Conservation (phyloP, 495 filamentous ascomycete species). For the Aspergillus campestris region DNA sequence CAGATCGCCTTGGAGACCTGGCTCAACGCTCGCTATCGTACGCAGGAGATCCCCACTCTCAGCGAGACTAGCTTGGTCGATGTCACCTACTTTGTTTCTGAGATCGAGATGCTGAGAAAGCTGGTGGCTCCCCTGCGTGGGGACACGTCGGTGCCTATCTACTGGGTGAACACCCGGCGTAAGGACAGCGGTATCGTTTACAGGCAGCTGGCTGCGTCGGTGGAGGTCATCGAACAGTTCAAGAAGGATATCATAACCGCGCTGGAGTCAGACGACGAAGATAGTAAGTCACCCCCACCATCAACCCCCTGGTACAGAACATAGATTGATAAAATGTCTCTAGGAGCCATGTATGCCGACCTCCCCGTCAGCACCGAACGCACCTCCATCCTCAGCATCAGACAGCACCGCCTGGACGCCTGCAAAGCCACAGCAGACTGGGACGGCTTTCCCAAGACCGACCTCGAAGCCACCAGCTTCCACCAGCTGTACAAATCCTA, state of each 20-base stretch:
- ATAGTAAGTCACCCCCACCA: conserved; percentile 5
- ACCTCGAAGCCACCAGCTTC: conserved; percentile 53
- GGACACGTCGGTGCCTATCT: conserved; percentile 4
- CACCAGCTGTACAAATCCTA: conserved; percentile 37
- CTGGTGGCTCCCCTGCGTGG: conserved; percentile 15
- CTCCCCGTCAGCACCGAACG: conserved; percentile 7
- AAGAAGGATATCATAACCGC: conserved; percentile 9
- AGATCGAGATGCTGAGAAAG: conserved; percentile 17
- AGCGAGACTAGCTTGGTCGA: conserved; percentile 5
- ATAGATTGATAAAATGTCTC: not conserved
- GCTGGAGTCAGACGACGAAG: not conserved
- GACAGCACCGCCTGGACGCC: conserved; percentile 14
- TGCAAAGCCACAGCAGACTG: conserved; percentile 18
- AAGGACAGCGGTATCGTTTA: conserved; percentile 1
- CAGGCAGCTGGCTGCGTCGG: conserved; percentile 13
- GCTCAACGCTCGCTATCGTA: conserved; percentile 6
- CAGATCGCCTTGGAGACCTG: conserved; percentile 11
- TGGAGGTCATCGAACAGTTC: conserved; percentile 13
- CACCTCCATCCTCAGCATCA: conserved; percentile 11
- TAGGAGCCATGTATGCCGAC: conserved; percentile 11
- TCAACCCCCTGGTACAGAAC: not conserved
- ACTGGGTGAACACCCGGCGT: conserved; percentile 12
- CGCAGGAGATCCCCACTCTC: not conserved
- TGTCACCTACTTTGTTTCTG: conserved; percentile 9
- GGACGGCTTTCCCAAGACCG: conserved; percentile 47